Percentiles rank a stretch among this genome's conserved stretches.
Conservation (phyloP, 2,329 filamentous ascomycete species). For the Coniochaeta hoffmannii region DNA sequence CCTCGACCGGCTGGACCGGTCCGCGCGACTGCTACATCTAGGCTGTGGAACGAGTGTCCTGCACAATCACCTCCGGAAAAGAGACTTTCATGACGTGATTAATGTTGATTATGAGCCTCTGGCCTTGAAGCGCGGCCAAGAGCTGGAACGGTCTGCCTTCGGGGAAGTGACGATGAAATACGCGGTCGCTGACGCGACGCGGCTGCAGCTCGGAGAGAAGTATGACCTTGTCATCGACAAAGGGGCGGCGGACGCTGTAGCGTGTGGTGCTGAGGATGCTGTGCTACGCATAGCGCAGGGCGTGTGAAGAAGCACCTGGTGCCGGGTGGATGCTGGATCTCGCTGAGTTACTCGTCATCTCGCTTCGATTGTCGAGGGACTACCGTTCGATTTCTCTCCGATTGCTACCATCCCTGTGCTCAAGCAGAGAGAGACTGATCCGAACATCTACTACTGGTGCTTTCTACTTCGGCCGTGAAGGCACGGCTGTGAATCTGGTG, state of each 20-base stretch:
- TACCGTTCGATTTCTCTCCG: conserved; percentile 34
- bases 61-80: conserved; percentile 35
- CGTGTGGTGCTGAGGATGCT: conserved; percentile 32
- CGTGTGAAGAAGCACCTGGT: conserved; percentile 29
- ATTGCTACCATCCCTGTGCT: conserved; percentile 33
- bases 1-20: conserved; percentile 19
- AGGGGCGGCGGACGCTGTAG: conserved; percentile 39
- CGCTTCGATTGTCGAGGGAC: conserved; percentile 28
- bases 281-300: conserved; percentile 29
- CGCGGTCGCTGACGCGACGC: conserved; percentile 36
- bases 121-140: conserved; percentile 33
- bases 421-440: conserved; percentile 32
- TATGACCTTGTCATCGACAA: conserved; percentile 42
- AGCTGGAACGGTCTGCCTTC: conserved; percentile 31
- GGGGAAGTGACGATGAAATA: conserved; percentile 37
- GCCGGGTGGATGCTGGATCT: conserved; percentile 35
- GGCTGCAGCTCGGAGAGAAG: conserved; percentile 16
- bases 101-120: conserved; percentile 44
- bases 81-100: conserved; percentile 33
- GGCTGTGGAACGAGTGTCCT: conserved; percentile 44
- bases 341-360: conserved; percentile 35
- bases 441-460: conserved; percentile 38
- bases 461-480: conserved; percentile 32
- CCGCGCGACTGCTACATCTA: conserved; percentile 33
- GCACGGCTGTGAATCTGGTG: too few relatives aligned